Evolutionary conservation across 805 yeast species (phyloP), one percentile per base, ranked within the genome.

Genomic region (Ogataea zsoltii): DNA sequence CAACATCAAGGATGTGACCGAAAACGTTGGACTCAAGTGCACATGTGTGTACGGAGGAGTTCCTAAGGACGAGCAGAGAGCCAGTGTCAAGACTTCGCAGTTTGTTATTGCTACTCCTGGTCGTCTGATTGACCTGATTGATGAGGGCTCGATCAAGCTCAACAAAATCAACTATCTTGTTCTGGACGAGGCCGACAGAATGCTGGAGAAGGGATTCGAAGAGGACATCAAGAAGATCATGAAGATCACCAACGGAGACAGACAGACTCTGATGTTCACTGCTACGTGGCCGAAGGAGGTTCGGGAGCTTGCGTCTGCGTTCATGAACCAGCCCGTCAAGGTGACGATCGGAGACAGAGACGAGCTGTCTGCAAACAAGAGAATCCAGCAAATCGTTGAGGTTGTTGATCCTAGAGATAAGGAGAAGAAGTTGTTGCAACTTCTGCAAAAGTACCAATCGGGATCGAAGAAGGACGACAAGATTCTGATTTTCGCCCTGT

Each of bases 221-320:
- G 95, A 92, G 65, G 99, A 92, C 68, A 92, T 94, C 62, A 89
- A 87, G 65, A 74, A 77, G 52, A 89, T 94, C 54, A 81, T 94
- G 62, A 78, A 84, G 37, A 71, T 74, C 46, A 76, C 88, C 26
- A 50, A 61, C 68, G 26, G 67, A 19, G 58, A 75, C 23, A 76
- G 98, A 71, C 98, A 92, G 69, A 94, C 99, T 0, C 75, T 94
- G 53, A 94, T 94, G 98, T 94, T 94, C 70, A 92, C 99, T 9
- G 99, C 99, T n/a, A 94, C 99, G 1, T 94, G 99, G 99, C 99
- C 99, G n/a, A 88, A 87, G 58, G 96, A 92, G 70, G 98, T 94
- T 29, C 83, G 98, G 62, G 95, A 89, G 53, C 76, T 94, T 51
- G 99, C 99, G 7, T 63, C 82, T 15, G 78, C 85, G 6, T 94